A percentile compares a stretch with the other conserved stretches of the same genome.
phyloP scores from a whole-genome alignment of 306 rosid species.

The Acacia confusa region DNA sequence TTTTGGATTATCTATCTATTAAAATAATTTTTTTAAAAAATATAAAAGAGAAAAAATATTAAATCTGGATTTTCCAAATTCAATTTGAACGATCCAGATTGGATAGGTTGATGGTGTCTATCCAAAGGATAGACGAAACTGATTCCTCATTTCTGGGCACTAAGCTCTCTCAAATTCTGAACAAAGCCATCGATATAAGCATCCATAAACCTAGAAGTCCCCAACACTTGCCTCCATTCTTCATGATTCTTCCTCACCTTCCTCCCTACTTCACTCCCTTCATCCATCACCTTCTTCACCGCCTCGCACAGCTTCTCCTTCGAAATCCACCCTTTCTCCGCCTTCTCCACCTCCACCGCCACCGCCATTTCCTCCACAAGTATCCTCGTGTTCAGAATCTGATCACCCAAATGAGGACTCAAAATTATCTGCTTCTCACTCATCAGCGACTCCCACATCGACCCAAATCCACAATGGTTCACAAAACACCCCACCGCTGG shows the following conservation, averaged over 20 bases:
- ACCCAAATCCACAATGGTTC: constrained; percentile 74
- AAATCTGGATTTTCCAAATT: too few species aligned
- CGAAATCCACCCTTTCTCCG: constrained; percentile 42
- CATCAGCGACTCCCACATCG: constrained; percentile 72
- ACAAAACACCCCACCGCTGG: constrained; percentile 62
- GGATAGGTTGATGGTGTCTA: too few species aligned
- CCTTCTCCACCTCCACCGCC: constrained; percentile 52
- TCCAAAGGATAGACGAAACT: too few species aligned
- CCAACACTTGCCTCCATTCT: constrained; percentile 36
- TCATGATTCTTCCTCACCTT: constrained; percentile 47
- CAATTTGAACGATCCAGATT: too few species aligned
- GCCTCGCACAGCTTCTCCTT: constrained; percentile 53
- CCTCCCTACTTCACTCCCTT: constrained; percentile 40
- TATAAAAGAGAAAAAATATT: too few species aligned
- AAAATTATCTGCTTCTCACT: constrained; percentile 54
- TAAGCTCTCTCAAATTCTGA: constrained; percentile 9
- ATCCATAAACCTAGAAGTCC: constrained; percentile 30
- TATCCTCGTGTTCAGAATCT: constrained; percentile 53
- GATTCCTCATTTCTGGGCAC: not conserved
- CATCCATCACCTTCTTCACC: constrained; percentile 49
- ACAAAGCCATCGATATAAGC: constrained; percentile 48
- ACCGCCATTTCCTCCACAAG: constrained; percentile 51
- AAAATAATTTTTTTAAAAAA: too few species aligned
- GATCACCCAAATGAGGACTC: constrained; percentile 55
- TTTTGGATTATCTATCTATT: too few species aligned